A percentile compares a stretch with the other conserved stretches of the same genome.
Evolutionary conservation across 1,284 basidiomycete species (phyloP).

Genomic region (Cutaneotrichosporon daszewskae): DNA sequence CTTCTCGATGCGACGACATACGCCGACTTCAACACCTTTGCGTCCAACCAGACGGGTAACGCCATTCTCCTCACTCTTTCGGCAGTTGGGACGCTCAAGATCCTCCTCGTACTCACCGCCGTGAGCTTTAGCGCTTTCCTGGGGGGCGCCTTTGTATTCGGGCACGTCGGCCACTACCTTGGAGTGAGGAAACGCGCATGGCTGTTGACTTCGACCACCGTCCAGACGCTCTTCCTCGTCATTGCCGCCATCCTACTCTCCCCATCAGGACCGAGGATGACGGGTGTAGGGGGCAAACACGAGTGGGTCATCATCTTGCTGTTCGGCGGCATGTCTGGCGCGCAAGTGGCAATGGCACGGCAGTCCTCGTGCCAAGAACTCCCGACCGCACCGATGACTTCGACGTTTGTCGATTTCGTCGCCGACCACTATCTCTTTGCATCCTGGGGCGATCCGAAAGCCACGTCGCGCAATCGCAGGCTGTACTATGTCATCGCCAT

Average conservation of each 20-base stretch:
- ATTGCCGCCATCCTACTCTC: constrained; percentile 33
- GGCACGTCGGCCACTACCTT: constrained; percentile 36
- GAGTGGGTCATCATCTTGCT: constrained; percentile 39
- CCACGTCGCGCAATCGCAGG: constrained; percentile 34
- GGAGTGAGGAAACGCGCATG: constrained; percentile 33
- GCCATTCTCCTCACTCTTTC: constrained; percentile 45
- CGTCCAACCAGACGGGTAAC: constrained; percentile 47
- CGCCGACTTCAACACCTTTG: constrained; percentile 43
- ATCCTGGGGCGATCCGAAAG: constrained; percentile 21
- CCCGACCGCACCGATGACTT: constrained; percentile 42
- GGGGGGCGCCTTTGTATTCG: constrained; percentile 32
- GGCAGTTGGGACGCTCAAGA: constrained; percentile 25
- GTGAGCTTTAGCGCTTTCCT: constrained; percentile 39
- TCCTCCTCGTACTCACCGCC: constrained; percentile 30
- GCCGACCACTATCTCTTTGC: constrained; percentile 38
- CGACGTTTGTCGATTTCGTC: constrained; percentile 42
- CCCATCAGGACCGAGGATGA: constrained; percentile 22
- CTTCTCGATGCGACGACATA: constrained; percentile 45
- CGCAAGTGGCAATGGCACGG: constrained; percentile 44
- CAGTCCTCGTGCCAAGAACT: constrained; percentile 33
- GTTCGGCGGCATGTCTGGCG: constrained; percentile 42
- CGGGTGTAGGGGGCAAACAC: constrained; percentile 22
- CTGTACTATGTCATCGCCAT: constrained; percentile 35
- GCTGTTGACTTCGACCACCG: constrained; percentile 27
- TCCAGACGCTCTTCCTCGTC: constrained; percentile 28